Conservation (phyloP, 495 filamentous ascomycete genomes). For the Aspergillus ellipticus region DNA sequence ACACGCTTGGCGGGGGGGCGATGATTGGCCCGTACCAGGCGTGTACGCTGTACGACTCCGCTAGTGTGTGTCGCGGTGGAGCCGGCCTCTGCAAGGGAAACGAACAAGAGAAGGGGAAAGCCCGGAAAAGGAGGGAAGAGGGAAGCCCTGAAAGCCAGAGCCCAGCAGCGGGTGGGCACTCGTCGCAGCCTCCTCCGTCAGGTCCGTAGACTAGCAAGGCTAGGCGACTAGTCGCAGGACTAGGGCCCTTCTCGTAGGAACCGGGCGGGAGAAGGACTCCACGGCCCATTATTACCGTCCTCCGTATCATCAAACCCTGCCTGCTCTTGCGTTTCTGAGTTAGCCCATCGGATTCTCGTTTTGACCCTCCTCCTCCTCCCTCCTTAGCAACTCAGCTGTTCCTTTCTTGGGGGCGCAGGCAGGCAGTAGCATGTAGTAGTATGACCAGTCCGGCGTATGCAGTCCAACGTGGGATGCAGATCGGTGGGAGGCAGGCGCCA, state of each 20-base stretch:
- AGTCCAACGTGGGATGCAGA: slow-evolving; percentile 16
- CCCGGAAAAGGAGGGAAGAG: slow-evolving; percentile 4
- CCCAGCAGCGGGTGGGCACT: slow-evolving; percentile 1
- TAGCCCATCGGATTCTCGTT: not conserved
- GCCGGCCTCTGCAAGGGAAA: slow-evolving; percentile 15
- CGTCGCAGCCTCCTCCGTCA: slow-evolving; percentile 16
- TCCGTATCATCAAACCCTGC: not conserved
- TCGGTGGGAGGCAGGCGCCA: not conserved
- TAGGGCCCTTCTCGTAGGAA: not conserved
- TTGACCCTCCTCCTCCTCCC: not conserved
- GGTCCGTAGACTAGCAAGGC: slow-evolving; percentile 18
- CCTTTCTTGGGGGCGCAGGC: not conserved
- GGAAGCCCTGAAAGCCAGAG: not conserved
- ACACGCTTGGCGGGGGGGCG: slow-evolving; percentile 28
- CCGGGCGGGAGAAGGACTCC: slow-evolving; percentile 1
- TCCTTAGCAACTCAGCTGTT: too few species aligned
- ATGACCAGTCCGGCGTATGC: slow-evolving; percentile 14
- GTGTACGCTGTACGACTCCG: slow-evolving; percentile 17
- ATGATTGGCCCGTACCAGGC: not conserved
- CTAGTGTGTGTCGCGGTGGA: slow-evolving; percentile 27
- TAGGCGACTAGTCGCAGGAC: slow-evolving; percentile 14
- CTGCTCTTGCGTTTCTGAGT: slow-evolving; percentile 1
- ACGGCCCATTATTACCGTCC: slow-evolving; percentile 5
- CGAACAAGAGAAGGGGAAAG: slow-evolving; percentile 5
- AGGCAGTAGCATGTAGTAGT: too few species aligned